These are phyloP conservation scores for Flammula alnicola DNA, from an alignment of 1,284 basidiomycete genomes.

Conservation along the genomic window DNA sequence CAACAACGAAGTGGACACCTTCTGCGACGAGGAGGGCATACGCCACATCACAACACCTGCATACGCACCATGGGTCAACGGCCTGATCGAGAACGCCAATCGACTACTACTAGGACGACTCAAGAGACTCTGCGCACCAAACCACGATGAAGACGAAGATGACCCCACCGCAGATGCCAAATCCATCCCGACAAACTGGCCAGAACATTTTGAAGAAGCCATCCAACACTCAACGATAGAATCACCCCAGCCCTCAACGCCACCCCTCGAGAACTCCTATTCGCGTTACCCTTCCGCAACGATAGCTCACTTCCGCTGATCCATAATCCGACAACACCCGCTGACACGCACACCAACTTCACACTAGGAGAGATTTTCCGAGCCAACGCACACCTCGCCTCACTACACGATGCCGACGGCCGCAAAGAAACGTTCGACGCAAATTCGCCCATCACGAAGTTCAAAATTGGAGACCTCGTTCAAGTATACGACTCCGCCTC, in stretches of 20 bases:
- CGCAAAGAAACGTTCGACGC: constrained; percentile 28
- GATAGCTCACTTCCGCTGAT: too few relatives aligned
- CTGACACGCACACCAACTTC: too few relatives aligned
- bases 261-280: constrained; percentile 18
- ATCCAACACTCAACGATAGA: constrained; percentile 31
- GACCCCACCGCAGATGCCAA: constrained; percentile 43
- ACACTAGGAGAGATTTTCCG: constrained; percentile 27
- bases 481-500: constrained; percentile 25
- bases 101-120: too few relatives aligned
- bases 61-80: too few relatives aligned
- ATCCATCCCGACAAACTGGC: constrained; percentile 33
- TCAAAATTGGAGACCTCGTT: constrained; percentile 22
- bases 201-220: constrained; percentile 34
- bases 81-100: too few relatives aligned
- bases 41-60: too few relatives aligned
- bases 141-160: too few relatives aligned
- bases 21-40: too few relatives aligned
- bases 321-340: too few relatives aligned
- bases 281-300: too few relatives aligned
- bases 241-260: constrained; percentile 21
- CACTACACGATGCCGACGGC: constrained; percentile 25
- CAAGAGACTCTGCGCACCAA: too few relatives aligned
- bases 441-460: constrained; percentile 16
- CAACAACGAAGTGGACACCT: too few relatives aligned
- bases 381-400: not conserved